Conservation (phyloP, 2,329 filamentous ascomycete species). For the Periconia macrospinosa region DNA sequence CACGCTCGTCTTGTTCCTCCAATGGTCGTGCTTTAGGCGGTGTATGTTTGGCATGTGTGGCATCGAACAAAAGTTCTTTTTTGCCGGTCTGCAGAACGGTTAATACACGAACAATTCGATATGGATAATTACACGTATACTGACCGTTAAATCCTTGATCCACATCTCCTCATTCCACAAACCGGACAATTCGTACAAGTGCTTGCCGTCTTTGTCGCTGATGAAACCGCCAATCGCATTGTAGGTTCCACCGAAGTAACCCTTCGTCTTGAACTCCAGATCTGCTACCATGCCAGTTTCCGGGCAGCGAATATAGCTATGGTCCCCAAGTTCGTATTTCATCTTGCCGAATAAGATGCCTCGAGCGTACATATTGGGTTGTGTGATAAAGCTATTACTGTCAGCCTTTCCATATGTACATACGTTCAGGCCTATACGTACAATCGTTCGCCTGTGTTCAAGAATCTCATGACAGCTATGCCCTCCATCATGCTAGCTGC, state of each 20-base stretch:
- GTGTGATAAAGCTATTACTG: constrained; percentile 75
- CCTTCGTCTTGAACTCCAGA: constrained; percentile 98
- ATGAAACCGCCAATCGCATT: constrained; percentile 93
- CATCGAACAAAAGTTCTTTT: constrained; percentile 88
- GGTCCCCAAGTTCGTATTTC: constrained; percentile 98
- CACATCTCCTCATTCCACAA: constrained; percentile 95
- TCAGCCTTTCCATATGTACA: constrained; percentile 8
- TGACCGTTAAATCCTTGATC: constrained; percentile 78
- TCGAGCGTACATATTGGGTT: constrained; percentile 98
- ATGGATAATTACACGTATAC: constrained; percentile 24
- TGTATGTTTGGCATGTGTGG: constrained; percentile 74
- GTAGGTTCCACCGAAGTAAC: constrained; percentile 94
- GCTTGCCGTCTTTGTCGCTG: constrained; percentile 82
- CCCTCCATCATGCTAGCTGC: constrained; percentile 98
- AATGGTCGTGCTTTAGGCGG: constrained; percentile 74
- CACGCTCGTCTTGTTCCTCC: constrained; percentile 83
- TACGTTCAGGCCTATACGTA: constrained; percentile 49
- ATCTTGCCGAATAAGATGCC: constrained; percentile 98
- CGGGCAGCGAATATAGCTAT: constrained; percentile 89
- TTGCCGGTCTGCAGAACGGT: constrained; percentile 70
- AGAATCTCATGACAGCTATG: constrained; percentile 79
- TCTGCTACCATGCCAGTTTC: constrained; percentile 85
- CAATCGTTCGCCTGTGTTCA: constrained; percentile 91
- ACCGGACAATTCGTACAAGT: constrained; percentile 85
- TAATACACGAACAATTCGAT: background rate